Evolutionary conservation across 345 rosid genomes (phyloP), one percentile per base, ranked within the genome.

Genomic region (Corchorus capsularis): DNA sequence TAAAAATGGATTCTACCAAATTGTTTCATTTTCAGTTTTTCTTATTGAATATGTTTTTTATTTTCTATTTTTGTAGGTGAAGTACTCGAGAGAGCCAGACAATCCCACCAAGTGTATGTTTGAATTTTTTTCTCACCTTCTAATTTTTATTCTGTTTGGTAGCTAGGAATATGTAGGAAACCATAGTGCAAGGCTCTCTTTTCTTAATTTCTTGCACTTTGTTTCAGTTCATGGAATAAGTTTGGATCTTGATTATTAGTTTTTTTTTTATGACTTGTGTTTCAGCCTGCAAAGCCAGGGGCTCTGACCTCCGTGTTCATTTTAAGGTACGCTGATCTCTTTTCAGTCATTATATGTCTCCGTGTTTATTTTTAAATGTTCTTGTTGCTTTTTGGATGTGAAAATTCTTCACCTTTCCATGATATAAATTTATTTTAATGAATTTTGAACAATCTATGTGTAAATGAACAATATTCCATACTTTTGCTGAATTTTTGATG

Each of bases 251-350:
- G 63, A 35, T n/a, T 71, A n/a, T n/a, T n/a, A n/a, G 45, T 4
- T 54, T 34, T 19, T 71, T 6, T 56, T 56, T 43, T 27, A 3
- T n/a, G 35, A 27, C 20, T 14, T 73, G 10, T n/a, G 13, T 70
- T 76, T 77, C 85, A 89, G 94, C 93, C 47, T 89, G 97, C 91
- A 90, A 92, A 84, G 90, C 97, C 16, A 80, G 88, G 80, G 94
- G 93, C 16, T 86, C 87, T 41, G 93, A 87, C 72, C 94, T 92
- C 62, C 87, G 93, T 80, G 93, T 87, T 67, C 97, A 90, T 67
- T 89, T 92, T 75, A 92, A 92, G 97, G 93, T 92, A 80, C 59
- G 76, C 5, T 41, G n/a, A 45, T 71, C 1, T 37, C 9, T 47
- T 16, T 53, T 62, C 7, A 4, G 39, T n/a, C 45, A 70, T 35